Percentiles rank a stretch among this genome's conserved stretches.
phyloP scores from a whole-genome alignment of 1,139 yeast species.

The Geotrichum fermentans region DNA sequence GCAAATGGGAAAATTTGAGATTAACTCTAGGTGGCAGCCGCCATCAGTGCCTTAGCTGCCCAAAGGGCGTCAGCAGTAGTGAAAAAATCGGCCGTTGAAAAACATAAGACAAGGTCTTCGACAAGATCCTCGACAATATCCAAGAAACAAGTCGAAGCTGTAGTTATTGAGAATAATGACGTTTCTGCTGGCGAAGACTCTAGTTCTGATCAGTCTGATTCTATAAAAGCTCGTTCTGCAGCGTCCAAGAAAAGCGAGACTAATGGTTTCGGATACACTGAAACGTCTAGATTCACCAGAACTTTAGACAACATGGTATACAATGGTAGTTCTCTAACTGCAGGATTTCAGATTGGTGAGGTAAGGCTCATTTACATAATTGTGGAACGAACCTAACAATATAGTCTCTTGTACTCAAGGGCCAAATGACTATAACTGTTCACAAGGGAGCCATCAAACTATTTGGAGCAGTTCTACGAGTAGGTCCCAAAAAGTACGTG shows the following conservation, averaged over 20 bases:
- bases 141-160: no score
- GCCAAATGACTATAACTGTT: conserved; percentile 52
- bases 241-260: background rate
- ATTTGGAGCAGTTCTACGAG: conserved; percentile 47
- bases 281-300: conserved; percentile 4
- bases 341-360: conserved; percentile 16
- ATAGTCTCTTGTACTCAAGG: conserved; percentile 46
- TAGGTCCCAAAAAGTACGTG: conserved; percentile 22
- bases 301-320: conserved; percentile 6
- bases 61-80: conserved; percentile 3
- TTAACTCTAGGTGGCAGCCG: background rate
- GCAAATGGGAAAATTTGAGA: background rate
- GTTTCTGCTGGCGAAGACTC: background rate
- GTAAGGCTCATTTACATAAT: conserved; percentile 5
- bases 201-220: no score
- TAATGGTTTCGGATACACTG: background rate
- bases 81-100: background rate
- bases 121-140: background rate
- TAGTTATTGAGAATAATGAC: no score
- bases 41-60: conserved; percentile 9
- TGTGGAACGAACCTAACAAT: background rate
- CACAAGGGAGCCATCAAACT: conserved; percentile 55
- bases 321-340: conserved; percentile 3
- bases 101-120: background rate
- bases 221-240: no score